Evolutionary conservation across 2,329 filamentous ascomycete species (phyloP).

Genomic region (Plenodomus lindquistii): DNA sequence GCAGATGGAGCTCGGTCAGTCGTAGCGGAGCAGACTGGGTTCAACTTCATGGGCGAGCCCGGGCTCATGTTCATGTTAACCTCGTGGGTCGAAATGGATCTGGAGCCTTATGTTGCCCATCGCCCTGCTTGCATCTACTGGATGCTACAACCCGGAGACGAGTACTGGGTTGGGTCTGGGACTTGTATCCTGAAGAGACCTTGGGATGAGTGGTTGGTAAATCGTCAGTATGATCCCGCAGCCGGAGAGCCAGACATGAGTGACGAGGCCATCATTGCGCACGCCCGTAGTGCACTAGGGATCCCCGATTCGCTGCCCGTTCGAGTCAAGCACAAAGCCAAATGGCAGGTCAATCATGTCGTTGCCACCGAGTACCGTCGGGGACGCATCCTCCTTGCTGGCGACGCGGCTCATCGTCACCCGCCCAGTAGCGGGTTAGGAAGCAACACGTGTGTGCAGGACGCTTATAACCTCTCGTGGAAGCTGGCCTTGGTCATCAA

Average conservation of each 20-base stretch:
- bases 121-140: neutral
- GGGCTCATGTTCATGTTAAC: too few relatives aligned
- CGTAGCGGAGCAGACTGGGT: neutral
- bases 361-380: neutral
- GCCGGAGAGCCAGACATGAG: too few relatives aligned
- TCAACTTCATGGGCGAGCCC: neutral
- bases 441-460: conserved; percentile 8
- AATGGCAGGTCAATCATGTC: neutral
- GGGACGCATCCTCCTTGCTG: conserved; percentile 6
- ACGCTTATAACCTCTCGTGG: conserved; percentile 15
- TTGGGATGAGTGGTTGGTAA: neutral
- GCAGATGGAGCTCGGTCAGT: neutral
- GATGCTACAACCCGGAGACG: neutral
- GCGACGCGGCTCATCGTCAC: conserved; percentile 12
- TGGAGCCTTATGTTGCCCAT: neutral
- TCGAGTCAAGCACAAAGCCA: neutral
- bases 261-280: too few relatives aligned
- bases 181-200: neutral
- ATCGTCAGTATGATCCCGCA: neutral
- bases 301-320: neutral
- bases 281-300: too few relatives aligned
- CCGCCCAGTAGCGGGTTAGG: conserved; percentile 9
- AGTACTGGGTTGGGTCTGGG: neutral
- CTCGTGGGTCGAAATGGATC: neutral
- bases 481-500: conserved; percentile 6